Conservation (phyloP, 331 rosid genomes). For the Saraca asoca region DNA sequence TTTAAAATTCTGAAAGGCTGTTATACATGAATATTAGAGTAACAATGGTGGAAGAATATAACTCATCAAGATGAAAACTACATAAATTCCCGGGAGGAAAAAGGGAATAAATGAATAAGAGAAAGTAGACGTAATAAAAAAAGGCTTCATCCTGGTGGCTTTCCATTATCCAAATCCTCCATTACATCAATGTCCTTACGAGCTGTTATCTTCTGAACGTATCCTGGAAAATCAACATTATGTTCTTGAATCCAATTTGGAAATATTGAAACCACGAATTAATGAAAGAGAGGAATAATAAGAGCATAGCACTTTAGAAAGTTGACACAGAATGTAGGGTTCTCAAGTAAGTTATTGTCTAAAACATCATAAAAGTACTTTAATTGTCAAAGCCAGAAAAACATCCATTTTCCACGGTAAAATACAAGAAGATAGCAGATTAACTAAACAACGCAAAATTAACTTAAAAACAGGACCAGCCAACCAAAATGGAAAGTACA, state of each 20-base stretch:
- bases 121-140: not conserved
- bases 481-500: conserved; percentile 2
- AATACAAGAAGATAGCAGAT: not conserved
- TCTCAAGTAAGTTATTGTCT: conserved; percentile 6
- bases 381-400: conserved; percentile 6
- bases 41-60: conserved; percentile 37
- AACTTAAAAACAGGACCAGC: conserved; percentile 1
- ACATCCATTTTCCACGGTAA: not conserved
- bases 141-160: conserved; percentile 52
- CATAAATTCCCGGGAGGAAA: conserved; percentile 32
- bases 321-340: conserved; percentile 21
- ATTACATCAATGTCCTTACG: conserved; percentile 80
- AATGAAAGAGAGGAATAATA: not conserved
- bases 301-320: conserved; percentile 15
- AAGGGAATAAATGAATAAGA: conserved; percentile 19
- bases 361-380: conserved; percentile 10
- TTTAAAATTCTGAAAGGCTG: conserved; percentile 31
- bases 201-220: conserved; percentile 94
- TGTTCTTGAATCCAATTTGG: conserved; percentile 33
- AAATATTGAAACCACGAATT: conserved; percentile 22
- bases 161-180: conserved; percentile 87
- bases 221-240: conserved; percentile 61
- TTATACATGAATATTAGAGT: conserved; percentile 32
- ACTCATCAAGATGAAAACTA: conserved; percentile 41
- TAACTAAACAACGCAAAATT: too few species aligned